Evolutionary conservation across 2,329 filamentous ascomycete genomes (phyloP).

Genomic region (Pleomassaria siparia): DNA sequence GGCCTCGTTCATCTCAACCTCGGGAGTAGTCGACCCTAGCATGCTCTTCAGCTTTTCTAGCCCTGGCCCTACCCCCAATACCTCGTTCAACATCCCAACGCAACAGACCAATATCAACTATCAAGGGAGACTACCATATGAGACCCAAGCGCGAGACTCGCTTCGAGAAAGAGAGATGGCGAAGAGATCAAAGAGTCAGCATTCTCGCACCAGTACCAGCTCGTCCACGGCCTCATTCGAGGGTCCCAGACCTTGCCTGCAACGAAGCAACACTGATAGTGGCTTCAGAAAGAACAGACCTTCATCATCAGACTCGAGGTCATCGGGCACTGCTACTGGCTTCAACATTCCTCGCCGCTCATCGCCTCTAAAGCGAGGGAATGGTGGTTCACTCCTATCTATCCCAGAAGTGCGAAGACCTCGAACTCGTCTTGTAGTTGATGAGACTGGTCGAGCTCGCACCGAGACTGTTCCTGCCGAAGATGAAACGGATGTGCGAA

Average conservation of each 20-base stretch:
- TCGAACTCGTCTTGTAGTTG: slow-evolving; percentile 49
- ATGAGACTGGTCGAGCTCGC: slow-evolving; percentile 50
- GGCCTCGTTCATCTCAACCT: slow-evolving; percentile 38
- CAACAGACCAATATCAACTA: slow-evolving; percentile 15
- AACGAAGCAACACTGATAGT: slow-evolving; percentile 51
- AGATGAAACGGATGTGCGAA: slow-evolving; percentile 37
- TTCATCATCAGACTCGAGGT: slow-evolving; percentile 31
- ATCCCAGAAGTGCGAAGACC: slow-evolving; percentile 50
- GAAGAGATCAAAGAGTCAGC: slow-evolving; percentile 35
- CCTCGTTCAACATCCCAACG: slow-evolving; percentile 31
- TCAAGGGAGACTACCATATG: slow-evolving; percentile 40
- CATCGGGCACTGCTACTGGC: slow-evolving; percentile 22
- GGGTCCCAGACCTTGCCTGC: slow-evolving; percentile 36
- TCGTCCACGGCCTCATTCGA: slow-evolving; percentile 42
- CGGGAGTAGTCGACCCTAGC: slow-evolving; percentile 51
- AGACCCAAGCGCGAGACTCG: slow-evolving; percentile 39
- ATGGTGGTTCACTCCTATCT: slow-evolving; percentile 44
- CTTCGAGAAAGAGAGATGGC: slow-evolving; percentile 36
- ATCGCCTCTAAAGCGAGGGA: slow-evolving; percentile 51
- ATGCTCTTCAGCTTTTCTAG: slow-evolving; percentile 48
- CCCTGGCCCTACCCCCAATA: slow-evolving; percentile 24
- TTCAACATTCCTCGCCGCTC: slow-evolving; percentile 45
- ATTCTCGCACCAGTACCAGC: slow-evolving; percentile 44
- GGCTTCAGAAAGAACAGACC: slow-evolving; percentile 37
- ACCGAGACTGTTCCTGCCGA: slow-evolving; percentile 47